Evolutionary conservation across 768 basidiomycete genomes (phyloP).

Genomic region (Dacryopinax primogenitus): DNA sequence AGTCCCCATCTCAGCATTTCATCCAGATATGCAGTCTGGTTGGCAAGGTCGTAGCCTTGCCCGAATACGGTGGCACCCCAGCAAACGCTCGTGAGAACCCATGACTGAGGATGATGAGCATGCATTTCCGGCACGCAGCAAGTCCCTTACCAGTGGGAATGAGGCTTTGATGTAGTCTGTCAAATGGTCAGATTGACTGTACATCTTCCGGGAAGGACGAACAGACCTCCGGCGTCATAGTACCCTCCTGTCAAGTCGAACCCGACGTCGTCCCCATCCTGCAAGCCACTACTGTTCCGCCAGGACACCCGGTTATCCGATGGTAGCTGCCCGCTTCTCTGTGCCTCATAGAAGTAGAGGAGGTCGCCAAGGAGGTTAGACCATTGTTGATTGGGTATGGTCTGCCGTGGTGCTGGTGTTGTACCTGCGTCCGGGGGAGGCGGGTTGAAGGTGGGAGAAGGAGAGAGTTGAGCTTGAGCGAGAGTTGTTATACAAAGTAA

Average conservation of each 20-base stretch:
- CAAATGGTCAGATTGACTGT: constrained; percentile 15
- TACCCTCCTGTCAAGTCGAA: constrained; percentile 77
- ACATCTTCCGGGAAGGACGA: constrained; percentile 11
- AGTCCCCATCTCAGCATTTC: constrained; percentile 81
- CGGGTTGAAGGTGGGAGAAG: neutral
- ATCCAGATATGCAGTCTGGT: constrained; percentile 86
- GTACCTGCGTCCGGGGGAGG: neutral
- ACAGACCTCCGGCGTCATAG: constrained; percentile 78
- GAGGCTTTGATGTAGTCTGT: constrained; percentile 80
- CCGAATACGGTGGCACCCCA: constrained; percentile 86
- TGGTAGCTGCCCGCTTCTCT: constrained; percentile 66
- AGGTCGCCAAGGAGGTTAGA: constrained; percentile 63
- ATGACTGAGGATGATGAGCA: constrained; percentile 38
- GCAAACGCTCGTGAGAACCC: constrained; percentile 69
- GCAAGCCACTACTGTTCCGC: constrained; percentile 68
- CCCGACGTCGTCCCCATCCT: constrained; percentile 62
- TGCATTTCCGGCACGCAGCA: constrained; percentile 5
- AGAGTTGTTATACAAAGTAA: neutral
- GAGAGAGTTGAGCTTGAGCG: neutral
- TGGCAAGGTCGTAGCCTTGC: constrained; percentile 68
- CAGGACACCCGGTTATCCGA: constrained; percentile 62
- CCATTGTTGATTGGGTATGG: constrained; percentile 65
- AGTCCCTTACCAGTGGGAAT: constrained; percentile 54
- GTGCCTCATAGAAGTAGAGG: constrained; percentile 84
- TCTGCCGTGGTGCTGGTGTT: constrained; percentile 26